These are phyloP conservation scores for Prinsepia uniflora DNA, from an alignment of 306 rosid species.

Conservation along the genomic window DNA sequence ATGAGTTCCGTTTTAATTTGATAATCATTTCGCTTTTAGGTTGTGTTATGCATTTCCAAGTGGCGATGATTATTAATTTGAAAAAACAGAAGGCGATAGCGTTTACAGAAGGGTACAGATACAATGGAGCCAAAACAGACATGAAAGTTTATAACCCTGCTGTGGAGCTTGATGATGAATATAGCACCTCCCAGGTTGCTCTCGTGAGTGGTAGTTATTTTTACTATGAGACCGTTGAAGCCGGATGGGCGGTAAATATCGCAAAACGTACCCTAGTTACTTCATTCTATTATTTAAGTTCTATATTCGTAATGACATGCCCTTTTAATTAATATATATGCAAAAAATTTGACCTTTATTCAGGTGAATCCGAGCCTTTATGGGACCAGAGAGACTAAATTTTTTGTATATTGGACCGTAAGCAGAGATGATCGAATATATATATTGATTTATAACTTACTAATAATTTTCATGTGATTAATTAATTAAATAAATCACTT, in stretches of 20 bases:
- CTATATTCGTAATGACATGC: neutral
- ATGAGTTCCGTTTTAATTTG: too few species aligned
- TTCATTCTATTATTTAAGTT: too few species aligned
- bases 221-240: slow-evolving; percentile 25
- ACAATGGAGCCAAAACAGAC: slow-evolving; percentile 34
- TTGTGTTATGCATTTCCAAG: neutral
- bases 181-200: slow-evolving; percentile 27
- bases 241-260: slow-evolving; percentile 34
- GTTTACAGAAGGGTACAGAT: slow-evolving; percentile 28
- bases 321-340: neutral
- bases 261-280: too few species aligned
- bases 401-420: slow-evolving; percentile 36
- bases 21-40: neutral
- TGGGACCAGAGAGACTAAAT: slow-evolving; percentile 31
- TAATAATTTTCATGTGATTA: neutral
- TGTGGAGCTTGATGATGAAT: slow-evolving; percentile 33
- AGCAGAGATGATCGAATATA: neutral
- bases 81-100: slow-evolving; percentile 27
- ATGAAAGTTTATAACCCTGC: slow-evolving; percentile 29
- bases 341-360: neutral
- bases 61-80: neutral
- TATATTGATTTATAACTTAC: neutral
- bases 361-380: slow-evolving; percentile 36
- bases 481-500: neutral
- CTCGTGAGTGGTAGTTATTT: slow-evolving; percentile 25